A percentile compares a stretch with the other conserved stretches of the same genome.
Evolutionary conservation across 73 alveolate species (phyloP).

Genomic region (Tetrahymena malaccensis): DNA sequence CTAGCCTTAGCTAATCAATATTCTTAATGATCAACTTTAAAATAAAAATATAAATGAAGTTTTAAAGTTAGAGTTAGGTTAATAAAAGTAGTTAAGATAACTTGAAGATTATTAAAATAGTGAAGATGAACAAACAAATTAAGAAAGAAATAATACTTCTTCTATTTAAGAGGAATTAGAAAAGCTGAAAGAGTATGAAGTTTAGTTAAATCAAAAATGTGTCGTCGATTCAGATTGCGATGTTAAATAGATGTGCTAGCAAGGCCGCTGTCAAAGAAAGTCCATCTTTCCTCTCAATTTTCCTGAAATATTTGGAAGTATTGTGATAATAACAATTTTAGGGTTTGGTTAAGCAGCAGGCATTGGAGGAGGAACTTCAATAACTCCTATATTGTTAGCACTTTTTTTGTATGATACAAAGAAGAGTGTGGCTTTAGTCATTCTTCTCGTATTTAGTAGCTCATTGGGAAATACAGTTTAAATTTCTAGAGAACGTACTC

Average conservation of each 20-base stretch:
- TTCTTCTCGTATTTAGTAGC: neutral
- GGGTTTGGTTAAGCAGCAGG: neutral
- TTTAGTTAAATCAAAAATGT: neutral
- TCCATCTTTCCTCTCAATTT: neutral
- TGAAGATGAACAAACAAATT: neutral
- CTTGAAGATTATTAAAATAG: neutral
- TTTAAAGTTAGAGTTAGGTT: neutral
- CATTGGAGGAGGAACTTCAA: neutral
- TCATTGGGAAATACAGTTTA: neutral
- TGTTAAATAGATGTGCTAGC: neutral
- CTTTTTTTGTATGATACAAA: neutral
- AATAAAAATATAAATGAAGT: neutral
- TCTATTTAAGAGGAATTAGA: neutral
- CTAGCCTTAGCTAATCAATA: neutral
- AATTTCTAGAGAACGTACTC: neutral
- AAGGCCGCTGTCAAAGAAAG: neutral
- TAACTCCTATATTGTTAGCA: neutral
- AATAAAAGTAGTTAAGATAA: neutral
- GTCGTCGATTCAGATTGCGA: neutral
- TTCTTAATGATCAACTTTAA: neutral
- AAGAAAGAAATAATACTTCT: neutral
- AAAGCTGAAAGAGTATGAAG: neutral
- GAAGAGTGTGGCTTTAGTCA: neutral
- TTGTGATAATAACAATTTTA: neutral
- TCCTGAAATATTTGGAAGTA: neutral